Base-by-base conservation (phyloP, 2,329 filamentous ascomycete genomes). In the Claviceps cyperi region DNA sequence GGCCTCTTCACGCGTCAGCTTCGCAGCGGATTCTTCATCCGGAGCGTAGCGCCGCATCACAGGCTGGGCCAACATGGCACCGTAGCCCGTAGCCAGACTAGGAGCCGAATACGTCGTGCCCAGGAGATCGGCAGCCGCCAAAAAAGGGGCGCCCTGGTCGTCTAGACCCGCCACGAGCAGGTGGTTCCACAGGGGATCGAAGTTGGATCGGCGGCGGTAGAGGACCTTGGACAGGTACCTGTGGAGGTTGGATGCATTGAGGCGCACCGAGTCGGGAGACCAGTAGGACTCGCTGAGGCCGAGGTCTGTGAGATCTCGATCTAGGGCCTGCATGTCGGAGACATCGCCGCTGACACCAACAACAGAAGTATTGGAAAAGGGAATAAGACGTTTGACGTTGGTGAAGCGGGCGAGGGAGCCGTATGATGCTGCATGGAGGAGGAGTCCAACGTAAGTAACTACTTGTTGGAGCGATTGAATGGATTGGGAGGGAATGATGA, bases 291-390 rank as follows among this genome's bases (percentile, higher is more conserved):
- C 90, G 66, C 84, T 78, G 67, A 94, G 88, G 65, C 86, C 81
- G 60, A 97, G 84, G 55, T 86, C 84, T 63, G 78, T 83, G 59
- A 98, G 83, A 62, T 95, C 81, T 59, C 92, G 83, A 78, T 95
- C 86, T 58, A 98, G 81, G 74, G 94, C 94, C 75, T 98, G 92
- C 92, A 98, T 97, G 74, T 98, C 92, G 56, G 87, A 94, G 60
- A 98, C 84, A 73, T 98, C 92, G 67, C 92, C 92, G 66, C 89
- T 88, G 71, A 97, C 94, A 61, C 92, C 92, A 63, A 98, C 77
- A 53, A 97, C 79, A 32, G 88, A 83, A 56, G 83, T 80, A 57
- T 82, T 76, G 70, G 89, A 87, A 70, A 97, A 97, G 60, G 81
- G 78, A 60, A 88, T 88, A 58, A 98, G 83, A 64, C 92, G 90